These are phyloP conservation scores for Colletotrichum zoysiae DNA, from an alignment of 2,329 filamentous ascomycete species.

Conservation along the genomic window DNA sequence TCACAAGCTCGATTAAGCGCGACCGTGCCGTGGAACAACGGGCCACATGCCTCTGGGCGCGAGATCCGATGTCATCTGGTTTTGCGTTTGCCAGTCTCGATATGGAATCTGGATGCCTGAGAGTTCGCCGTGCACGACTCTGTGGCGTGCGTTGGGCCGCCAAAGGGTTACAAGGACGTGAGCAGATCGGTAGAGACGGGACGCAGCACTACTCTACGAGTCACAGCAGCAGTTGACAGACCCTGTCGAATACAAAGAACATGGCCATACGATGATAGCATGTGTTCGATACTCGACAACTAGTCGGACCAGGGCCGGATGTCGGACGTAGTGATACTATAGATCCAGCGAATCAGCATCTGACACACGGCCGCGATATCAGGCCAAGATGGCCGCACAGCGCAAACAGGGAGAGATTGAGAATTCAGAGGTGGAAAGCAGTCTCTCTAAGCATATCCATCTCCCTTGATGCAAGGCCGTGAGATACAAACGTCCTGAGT, in stretches of 20 bases:
- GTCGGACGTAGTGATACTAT: constrained; percentile 30
- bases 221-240: constrained; percentile 4
- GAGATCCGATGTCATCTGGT: constrained; percentile 26
- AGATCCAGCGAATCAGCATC: constrained; percentile 38
- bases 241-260: constrained; percentile 12
- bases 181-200: constrained; percentile 15
- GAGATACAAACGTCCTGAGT: constrained; percentile 23
- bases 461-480: constrained; percentile 22
- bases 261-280: constrained; percentile 24
- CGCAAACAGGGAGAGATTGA: constrained; percentile 19
- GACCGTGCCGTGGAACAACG: constrained; percentile 1
- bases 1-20: constrained; percentile 21
- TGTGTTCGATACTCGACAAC: constrained; percentile 26
- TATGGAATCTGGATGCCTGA: constrained; percentile 36
- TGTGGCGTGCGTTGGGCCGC: constrained; percentile 33
- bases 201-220: constrained; percentile 18
- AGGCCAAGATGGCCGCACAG: constrained; percentile 31
- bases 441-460: constrained; percentile 14
- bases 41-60: not conserved
- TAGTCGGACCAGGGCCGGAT: constrained; percentile 28
- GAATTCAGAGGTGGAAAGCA: constrained; percentile 3
- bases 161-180: not conserved
- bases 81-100: constrained; percentile 25
- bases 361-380: constrained; percentile 37
- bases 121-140: not conserved